These are phyloP conservation scores for Daldinia eschscholtzii DNA, from an alignment of 2,329 filamentous ascomycete genomes.

Conservation along the genomic window DNA sequence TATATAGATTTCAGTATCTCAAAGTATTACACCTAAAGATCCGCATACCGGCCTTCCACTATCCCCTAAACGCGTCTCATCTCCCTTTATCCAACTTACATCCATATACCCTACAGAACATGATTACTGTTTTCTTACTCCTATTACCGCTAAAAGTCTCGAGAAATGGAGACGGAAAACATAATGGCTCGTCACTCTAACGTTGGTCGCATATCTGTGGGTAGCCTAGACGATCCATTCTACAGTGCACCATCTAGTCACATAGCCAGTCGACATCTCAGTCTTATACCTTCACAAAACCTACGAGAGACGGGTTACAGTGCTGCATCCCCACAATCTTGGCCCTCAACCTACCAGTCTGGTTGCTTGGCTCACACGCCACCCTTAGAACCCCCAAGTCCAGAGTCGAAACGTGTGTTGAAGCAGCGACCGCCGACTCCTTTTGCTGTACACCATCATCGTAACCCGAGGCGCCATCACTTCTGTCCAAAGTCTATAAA, in stretches of 20 bases:
- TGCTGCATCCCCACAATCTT: too few relatives aligned
- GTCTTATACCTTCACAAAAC: conserved; percentile 32
- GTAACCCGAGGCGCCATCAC: conserved; percentile 29
- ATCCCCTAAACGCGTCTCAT: not conserved
- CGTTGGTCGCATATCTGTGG: conserved; percentile 24
- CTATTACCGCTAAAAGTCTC: conserved; percentile 3
- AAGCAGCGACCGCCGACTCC: conserved; percentile 28
- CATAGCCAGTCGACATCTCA: conserved; percentile 43
- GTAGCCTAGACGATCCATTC: conserved; percentile 45
- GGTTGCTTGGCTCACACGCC: not conserved
- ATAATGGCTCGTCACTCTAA: conserved; percentile 27
- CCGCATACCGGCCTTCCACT: conserved; percentile 6
- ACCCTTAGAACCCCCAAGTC: conserved; percentile 36
- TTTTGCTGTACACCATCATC: conserved; percentile 19
- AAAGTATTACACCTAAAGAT: not conserved
- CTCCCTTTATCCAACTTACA: conserved; percentile 9
- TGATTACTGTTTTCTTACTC: conserved; percentile 16
- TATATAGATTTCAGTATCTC: not conserved
- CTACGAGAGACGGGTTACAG: conserved; percentile 22
- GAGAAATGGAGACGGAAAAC: conserved; percentile 13
- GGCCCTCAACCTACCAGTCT: not conserved
- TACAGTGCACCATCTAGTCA: conserved; percentile 47
- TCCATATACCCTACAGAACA: conserved; percentile 31
- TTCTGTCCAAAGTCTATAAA: conserved; percentile 32
- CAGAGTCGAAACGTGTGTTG: not conserved